phyloP scores from a whole-genome alignment of 805 yeast species.

The Metschnikowia picachoensis region DNA sequence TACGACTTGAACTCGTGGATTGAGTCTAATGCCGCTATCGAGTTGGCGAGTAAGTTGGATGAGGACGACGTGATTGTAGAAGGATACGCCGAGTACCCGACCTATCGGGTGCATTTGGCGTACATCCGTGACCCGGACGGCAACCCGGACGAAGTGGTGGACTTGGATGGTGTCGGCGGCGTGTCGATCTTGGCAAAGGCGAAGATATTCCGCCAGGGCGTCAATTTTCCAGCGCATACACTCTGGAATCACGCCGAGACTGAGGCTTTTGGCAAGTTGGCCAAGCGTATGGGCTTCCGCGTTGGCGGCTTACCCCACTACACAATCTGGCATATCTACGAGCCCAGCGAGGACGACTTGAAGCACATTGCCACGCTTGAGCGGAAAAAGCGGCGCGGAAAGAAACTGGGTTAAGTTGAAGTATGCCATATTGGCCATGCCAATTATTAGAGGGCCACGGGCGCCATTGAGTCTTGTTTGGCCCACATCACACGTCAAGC shows the following conservation, averaged over 20 bases:
- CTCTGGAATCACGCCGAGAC: slow-evolving; percentile 85
- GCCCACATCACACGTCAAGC: no score
- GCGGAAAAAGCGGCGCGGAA: slow-evolving; percentile 53
- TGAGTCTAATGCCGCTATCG: slow-evolving; percentile 74
- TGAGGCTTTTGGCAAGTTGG: slow-evolving; percentile 83
- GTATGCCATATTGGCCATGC: no score
- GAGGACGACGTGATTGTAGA: slow-evolving; percentile 88
- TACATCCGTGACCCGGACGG: slow-evolving; percentile 63
- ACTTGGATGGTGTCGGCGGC: slow-evolving; percentile 84
- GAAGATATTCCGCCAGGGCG: slow-evolving; percentile 68
- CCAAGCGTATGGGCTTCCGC: slow-evolving; percentile 69
- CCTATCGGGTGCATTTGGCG: slow-evolving; percentile 80
- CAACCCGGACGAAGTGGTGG: slow-evolving; percentile 57
- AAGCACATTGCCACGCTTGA: slow-evolving; percentile 66
- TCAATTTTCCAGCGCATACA: slow-evolving; percentile 82
- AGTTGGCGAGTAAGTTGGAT: slow-evolving; percentile 57
- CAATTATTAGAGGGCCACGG: no score
- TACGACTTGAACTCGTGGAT: slow-evolving; percentile 97
- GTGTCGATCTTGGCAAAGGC: slow-evolving; percentile 78
- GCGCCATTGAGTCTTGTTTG: no score
- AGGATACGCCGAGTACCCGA: slow-evolving; percentile 83
- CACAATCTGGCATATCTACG: slow-evolving; percentile 87
- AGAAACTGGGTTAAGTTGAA: slow-evolving; percentile 2
- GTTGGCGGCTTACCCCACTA: slow-evolving; percentile 91
- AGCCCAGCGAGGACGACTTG: slow-evolving; percentile 83